Conservation (phyloP, 352 stramenopile genomes). For the Globisporangium irregulare region DNA sequence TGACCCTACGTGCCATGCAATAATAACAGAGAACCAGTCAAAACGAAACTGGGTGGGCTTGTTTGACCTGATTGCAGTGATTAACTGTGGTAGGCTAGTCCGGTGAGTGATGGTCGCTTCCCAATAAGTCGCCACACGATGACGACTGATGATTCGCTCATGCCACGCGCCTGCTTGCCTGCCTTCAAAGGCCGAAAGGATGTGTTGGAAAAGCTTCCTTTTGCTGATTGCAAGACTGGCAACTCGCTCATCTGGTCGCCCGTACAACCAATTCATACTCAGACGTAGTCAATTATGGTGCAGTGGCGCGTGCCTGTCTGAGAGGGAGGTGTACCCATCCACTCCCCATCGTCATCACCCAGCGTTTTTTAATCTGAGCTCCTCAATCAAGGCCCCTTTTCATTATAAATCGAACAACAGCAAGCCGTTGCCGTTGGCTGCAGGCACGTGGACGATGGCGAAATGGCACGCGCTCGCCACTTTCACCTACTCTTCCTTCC, state of each 20-base stretch:
- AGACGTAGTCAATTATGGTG: background rate
- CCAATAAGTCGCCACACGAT: background rate
- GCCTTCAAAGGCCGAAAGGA: background rate
- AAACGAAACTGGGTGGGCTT: background rate
- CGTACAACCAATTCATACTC: background rate
- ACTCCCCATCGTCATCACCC: constrained; percentile 2
- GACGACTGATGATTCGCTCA: background rate
- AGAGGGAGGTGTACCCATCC: background rate
- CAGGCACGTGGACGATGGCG: background rate
- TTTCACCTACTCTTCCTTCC: background rate
- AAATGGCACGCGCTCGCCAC: background rate
- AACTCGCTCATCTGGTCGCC: constrained; percentile 8
- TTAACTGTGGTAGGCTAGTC: background rate
- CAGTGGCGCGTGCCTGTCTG: background rate
- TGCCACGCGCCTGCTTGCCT: background rate
- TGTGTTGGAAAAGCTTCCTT: background rate
- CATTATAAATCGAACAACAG: background rate
- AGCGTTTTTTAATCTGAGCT: constrained; percentile 1
- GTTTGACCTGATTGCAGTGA: background rate
- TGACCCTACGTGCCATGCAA: too few species aligned
- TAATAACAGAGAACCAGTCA: too few species aligned
- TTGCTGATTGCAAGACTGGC: background rate
- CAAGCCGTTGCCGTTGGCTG: background rate
- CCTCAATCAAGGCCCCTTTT: background rate
- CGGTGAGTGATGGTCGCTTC: background rate